Percentiles rank a stretch among this genome's conserved stretches.
Conservation (phyloP, 768 basidiomycete genomes). For the Kwoniella mangroviensis region DNA sequence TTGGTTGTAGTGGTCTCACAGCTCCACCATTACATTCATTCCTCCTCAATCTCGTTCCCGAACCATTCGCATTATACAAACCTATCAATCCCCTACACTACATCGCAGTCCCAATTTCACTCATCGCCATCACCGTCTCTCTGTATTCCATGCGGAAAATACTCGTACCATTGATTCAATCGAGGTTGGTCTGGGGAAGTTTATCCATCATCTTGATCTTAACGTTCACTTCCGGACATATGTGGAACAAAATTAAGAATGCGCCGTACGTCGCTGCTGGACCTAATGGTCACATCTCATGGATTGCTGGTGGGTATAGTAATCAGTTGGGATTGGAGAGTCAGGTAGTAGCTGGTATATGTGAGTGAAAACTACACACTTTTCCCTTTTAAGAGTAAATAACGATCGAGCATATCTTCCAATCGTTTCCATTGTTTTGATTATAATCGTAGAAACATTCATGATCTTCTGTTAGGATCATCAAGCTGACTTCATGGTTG, state of each 20-base stretch:
- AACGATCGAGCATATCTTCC: neutral
- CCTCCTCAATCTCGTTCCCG: conserved; percentile 73
- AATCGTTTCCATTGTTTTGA: neutral
- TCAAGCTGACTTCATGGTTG: no score
- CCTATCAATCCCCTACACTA: conserved; percentile 65
- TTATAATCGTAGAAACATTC: neutral
- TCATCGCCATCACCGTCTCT: conserved; percentile 59
- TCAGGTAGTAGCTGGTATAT: conserved; percentile 80
- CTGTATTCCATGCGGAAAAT: conserved; percentile 59
- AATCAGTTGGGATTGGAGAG: conserved; percentile 93
- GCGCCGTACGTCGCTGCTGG: conserved; percentile 69
- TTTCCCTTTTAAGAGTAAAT: neutral
- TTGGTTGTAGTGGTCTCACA: conserved; percentile 73
- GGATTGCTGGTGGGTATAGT: conserved; percentile 87
- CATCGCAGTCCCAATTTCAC: conserved; percentile 62
- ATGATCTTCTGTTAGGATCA: no score
- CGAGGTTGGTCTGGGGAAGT: conserved; percentile 57
- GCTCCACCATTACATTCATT: conserved; percentile 75
- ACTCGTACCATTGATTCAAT: conserved; percentile 51
- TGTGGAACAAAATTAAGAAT: conserved; percentile 92
- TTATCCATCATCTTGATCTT: conserved; percentile 68
- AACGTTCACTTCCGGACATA: conserved; percentile 89
- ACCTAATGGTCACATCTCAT: conserved; percentile 64
- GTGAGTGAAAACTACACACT: conserved; percentile 64
- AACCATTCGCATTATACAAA: conserved; percentile 74